These are phyloP conservation scores for Starmerella vaccinii DNA, from an alignment of 805 yeast species.

Conservation along the genomic window DNA sequence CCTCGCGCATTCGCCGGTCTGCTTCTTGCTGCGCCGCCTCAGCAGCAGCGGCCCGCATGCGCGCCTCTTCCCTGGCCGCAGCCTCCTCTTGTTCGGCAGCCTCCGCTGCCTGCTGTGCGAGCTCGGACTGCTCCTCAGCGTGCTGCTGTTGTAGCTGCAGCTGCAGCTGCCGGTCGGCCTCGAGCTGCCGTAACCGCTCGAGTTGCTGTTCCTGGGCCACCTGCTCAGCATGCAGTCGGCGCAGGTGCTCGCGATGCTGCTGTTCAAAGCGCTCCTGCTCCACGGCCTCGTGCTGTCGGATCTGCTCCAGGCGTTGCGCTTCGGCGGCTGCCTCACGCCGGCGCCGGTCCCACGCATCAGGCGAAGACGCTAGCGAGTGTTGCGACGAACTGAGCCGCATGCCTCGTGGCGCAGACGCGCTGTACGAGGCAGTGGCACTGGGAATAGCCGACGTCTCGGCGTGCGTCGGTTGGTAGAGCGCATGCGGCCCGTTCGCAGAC, in stretches of 20 bases:
- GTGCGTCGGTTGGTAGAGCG: neutral
- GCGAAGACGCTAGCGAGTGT: slow-evolving; percentile 4
- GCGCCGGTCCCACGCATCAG: slow-evolving; percentile 4
- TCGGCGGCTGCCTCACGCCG: slow-evolving; percentile 9
- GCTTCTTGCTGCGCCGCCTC: slow-evolving; percentile 6
- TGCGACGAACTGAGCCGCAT: slow-evolving; percentile 12
- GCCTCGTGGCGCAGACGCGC: slow-evolving; percentile 9
- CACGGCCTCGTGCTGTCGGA: slow-evolving; percentile 8
- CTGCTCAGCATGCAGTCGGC: slow-evolving; percentile 4
- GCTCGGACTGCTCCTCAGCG: neutral
- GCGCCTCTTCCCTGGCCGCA: slow-evolving; percentile 1
- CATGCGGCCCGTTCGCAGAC: neutral
- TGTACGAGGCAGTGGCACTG: slow-evolving; percentile 5
- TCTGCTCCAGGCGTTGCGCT: slow-evolving; percentile 12
- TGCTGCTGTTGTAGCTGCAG: slow-evolving; percentile 4
- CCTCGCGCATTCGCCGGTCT: slow-evolving; percentile 5
- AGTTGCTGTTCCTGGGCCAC: slow-evolving; percentile 9
- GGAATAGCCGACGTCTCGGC: slow-evolving; percentile 16
- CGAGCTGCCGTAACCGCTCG: slow-evolving; percentile 1
- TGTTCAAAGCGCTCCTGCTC: slow-evolving; percentile 14
- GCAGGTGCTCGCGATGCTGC: slow-evolving; percentile 6
- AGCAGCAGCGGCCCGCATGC: slow-evolving; percentile 1
- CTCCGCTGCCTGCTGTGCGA: slow-evolving; percentile 3
- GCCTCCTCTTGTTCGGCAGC: neutral
- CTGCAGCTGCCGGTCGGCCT: neutral